Percentiles rank a stretch among this genome's conserved stretches.
phyloP scores from a whole-genome alignment of 2,329 filamentous ascomycete species.

The Parascedosporium putredinis region DNA sequence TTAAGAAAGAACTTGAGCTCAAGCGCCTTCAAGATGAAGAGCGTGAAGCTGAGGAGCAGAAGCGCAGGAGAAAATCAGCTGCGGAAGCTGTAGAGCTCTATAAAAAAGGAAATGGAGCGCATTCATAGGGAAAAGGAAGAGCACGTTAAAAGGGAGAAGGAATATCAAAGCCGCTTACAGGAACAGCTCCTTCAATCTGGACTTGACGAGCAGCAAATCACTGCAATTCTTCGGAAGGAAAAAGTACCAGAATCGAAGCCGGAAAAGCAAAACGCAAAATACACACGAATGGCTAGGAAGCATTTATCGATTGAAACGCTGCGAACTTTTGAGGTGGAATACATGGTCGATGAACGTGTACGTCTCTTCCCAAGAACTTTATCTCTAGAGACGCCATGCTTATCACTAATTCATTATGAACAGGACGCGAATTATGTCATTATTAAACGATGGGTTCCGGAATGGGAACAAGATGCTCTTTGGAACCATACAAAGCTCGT shows the following conservation, averaged over 20 bases:
- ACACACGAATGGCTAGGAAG: conserved; percentile 52
- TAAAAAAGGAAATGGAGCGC: conserved; percentile 38
- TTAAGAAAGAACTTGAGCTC: conserved; percentile 41
- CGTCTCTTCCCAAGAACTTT: conserved; percentile 14
- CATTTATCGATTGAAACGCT: conserved; percentile 55
- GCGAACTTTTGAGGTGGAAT: conserved; percentile 44
- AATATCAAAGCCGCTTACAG: conserved; percentile 45
- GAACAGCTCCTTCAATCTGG: conserved; percentile 49
- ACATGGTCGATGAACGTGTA: conserved; percentile 42
- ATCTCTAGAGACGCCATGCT: neutral
- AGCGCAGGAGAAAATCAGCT: conserved; percentile 33
- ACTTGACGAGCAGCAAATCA: conserved; percentile 47
- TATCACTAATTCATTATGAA: too few species aligned
- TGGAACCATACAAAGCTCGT: conserved; percentile 61
- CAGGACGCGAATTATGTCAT: conserved; percentile 59
- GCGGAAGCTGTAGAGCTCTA: conserved; percentile 41
- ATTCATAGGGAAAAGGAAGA: conserved; percentile 34
- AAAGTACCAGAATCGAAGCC: conserved; percentile 25
- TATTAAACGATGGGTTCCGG: conserved; percentile 63
- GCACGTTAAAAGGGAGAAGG: conserved; percentile 37
- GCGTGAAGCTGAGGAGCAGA: conserved; percentile 32
- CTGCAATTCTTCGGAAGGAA: conserved; percentile 48
- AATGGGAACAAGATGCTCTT: conserved; percentile 59
- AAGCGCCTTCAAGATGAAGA: conserved; percentile 36
- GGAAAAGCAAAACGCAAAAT: conserved; percentile 34